phyloP scores from a whole-genome alignment of 352 stramenopile species.

The Pythium apleroticum region DNA sequence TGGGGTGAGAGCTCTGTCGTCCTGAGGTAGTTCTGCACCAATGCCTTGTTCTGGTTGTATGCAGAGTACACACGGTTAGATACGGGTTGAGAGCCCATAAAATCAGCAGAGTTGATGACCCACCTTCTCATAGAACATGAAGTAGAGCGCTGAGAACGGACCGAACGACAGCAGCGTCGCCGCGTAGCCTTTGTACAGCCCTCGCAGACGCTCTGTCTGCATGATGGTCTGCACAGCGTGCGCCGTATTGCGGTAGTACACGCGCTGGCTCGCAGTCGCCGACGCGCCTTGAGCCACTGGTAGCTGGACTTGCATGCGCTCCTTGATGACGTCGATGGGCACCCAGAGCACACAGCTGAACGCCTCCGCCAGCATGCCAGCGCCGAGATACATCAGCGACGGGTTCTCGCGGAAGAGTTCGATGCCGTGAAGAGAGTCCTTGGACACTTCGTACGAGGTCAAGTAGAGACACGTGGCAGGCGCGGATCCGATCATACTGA shows the following conservation, averaged over 20 bases:
- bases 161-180: conserved; percentile 97
- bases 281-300: conserved; percentile 9
- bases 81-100: no score
- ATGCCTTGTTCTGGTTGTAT: conserved; percentile 48
- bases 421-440: conserved; percentile 49
- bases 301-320: conserved; percentile 96
- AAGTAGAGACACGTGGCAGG: conserved; percentile 97
- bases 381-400: conserved; percentile 70
- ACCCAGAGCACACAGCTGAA: conserved; percentile 96
- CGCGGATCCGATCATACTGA: conserved; percentile 93
- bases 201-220: conserved; percentile 85
- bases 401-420: conserved; percentile 43
- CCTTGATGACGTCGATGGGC: conserved; percentile 99
- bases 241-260: conserved; percentile 91
- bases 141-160: conserved; percentile 97
- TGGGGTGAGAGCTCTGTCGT: conserved; percentile 49
- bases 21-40: conserved; percentile 42
- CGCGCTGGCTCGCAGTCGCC: conserved; percentile 9
- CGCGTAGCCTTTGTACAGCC: conserved; percentile 95
- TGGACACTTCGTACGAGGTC: conserved; percentile 94
- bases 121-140: conserved; percentile 96
- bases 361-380: conserved; percentile 71
- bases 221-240: conserved; percentile 92
- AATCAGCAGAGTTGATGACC: background rate
- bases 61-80: background rate